Conservation (phyloP, 2,329 filamentous ascomycete genomes). For the Lasiodiplodia gonubiensis region DNA sequence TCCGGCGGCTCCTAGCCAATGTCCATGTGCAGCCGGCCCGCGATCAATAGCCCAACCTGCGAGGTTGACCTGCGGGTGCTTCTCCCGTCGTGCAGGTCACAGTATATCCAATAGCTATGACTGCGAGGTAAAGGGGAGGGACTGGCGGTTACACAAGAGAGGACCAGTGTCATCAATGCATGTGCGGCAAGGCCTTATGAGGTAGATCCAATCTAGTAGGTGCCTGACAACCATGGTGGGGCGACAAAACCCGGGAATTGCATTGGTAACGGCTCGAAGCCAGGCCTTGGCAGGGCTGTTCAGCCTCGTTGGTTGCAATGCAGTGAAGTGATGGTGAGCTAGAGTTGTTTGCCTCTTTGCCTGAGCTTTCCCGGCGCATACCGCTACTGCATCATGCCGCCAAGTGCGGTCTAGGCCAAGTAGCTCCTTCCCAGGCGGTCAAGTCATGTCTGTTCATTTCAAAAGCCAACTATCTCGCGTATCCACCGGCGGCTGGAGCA, state of each 20-base stretch:
- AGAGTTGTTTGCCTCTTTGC: not conserved
- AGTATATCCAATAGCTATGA: not conserved
- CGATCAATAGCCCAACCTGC: not conserved
- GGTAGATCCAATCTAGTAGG: not conserved
- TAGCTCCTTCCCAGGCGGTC: not conserved
- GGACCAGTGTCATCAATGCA: not conserved
- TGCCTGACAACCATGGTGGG: not conserved
- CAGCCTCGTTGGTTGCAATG: not conserved
- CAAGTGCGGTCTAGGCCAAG: not conserved
- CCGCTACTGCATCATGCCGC: not conserved
- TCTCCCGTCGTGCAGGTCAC: not conserved
- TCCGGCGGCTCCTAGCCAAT: not conserved
- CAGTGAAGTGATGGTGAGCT: not conserved
- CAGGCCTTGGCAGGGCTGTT: not conserved
- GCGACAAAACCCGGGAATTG: not conserved
- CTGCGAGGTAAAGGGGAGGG: not conserved
- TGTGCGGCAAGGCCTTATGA: not conserved
- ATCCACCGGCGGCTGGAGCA: not conserved
- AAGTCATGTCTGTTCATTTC: not conserved
- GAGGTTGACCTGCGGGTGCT: not conserved
- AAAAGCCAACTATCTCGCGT: not conserved
- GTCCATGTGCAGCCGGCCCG: not conserved
- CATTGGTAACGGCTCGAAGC: not conserved
- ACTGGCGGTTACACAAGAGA: not conserved
- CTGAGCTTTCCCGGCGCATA: not conserved